Conservation (phyloP, 2,329 filamentous ascomycete species). For the Penicillium sp. region DNA sequence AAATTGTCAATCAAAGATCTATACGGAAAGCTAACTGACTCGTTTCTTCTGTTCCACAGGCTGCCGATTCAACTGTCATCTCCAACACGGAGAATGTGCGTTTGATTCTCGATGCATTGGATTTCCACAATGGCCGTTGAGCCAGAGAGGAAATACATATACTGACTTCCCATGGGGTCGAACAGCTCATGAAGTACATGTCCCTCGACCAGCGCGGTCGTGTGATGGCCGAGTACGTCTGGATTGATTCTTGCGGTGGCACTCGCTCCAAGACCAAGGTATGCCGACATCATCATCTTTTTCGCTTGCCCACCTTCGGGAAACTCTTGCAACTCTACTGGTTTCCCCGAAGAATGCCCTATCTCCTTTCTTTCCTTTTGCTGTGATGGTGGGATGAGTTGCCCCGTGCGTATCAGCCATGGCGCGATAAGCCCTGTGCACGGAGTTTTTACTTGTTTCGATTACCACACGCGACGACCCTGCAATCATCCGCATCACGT, state of each 20-base stretch:
- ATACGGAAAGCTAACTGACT: conserved; percentile 1
- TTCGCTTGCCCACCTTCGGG: background rate
- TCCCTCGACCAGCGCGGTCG: conserved; percentile 85
- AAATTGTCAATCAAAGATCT: background rate
- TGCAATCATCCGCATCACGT: conserved; percentile 41
- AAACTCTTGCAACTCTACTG: background rate
- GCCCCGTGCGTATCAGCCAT: conserved; percentile 12
- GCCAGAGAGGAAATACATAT: conserved; percentile 43
- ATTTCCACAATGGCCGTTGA: conserved; percentile 40
- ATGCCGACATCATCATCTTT: conserved; percentile 52
- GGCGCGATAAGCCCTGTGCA: conserved; percentile 37
- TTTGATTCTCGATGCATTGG: conserved; percentile 40
- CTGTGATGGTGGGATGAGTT: conserved; percentile 16
- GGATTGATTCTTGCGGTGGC: conserved; percentile 84
- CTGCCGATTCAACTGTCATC: conserved; percentile 51
- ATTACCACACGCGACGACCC: conserved; percentile 25
- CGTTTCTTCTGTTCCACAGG: conserved; percentile 42
- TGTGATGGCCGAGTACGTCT: conserved; percentile 95
- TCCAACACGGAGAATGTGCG: conserved; percentile 56
- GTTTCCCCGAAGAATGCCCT: conserved; percentile 8
- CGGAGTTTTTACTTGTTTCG: conserved; percentile 23
- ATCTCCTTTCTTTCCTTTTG: background rate
- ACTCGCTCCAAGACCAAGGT: conserved; percentile 96
- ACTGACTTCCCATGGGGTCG: conserved; percentile 48
- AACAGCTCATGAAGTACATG: conserved; percentile 89